A percentile compares a stretch with the other conserved stretches of the same genome.
These are phyloP conservation scores for Cryptococcus sp. DNA, from an alignment of 1,284 basidiomycete genomes.

Conservation along the genomic window DNA sequence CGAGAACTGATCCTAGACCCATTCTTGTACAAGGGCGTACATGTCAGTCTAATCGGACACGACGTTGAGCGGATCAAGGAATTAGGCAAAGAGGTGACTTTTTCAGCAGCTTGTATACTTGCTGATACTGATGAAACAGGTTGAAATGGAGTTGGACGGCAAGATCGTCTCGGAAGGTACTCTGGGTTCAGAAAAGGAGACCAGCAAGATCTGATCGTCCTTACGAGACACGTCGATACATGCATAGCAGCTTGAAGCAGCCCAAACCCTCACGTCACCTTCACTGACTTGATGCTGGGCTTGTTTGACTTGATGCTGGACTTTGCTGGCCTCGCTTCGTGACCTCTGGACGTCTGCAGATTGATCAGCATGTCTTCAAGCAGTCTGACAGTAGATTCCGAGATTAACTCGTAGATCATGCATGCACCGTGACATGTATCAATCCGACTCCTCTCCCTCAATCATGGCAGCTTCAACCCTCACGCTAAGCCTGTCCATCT, in stretches of 20 bases:
- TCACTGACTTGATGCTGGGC: too few species aligned
- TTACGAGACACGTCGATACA: background rate
- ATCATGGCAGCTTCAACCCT: constrained; percentile 17
- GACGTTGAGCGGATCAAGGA: constrained; percentile 55
- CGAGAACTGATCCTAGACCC: constrained; percentile 54
- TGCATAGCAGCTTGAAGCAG: too few species aligned
- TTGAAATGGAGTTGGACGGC: constrained; percentile 51
- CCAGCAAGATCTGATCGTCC: constrained; percentile 16
- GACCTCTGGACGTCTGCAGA: too few species aligned
- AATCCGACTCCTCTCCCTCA: background rate
- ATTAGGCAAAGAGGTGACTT: constrained; percentile 63
- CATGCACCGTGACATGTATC: too few species aligned
- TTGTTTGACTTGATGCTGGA: too few species aligned
- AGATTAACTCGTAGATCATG: too few species aligned
- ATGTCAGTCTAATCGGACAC: constrained; percentile 74
- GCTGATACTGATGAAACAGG: constrained; percentile 24
- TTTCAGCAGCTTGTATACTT: background rate
- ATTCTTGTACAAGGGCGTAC: constrained; percentile 52
- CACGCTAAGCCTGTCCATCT: constrained; percentile 32
- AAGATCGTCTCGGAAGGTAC: constrained; percentile 50
- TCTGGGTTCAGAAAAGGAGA: constrained; percentile 39
- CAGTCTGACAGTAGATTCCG: too few species aligned
- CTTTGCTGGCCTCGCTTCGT: too few species aligned
- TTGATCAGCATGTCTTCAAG: too few species aligned
- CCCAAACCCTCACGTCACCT: too few species aligned